phyloP scores from a whole-genome alignment of 192 early-diverging fungal genomes.

The Thamnidium elegans region DNA sequence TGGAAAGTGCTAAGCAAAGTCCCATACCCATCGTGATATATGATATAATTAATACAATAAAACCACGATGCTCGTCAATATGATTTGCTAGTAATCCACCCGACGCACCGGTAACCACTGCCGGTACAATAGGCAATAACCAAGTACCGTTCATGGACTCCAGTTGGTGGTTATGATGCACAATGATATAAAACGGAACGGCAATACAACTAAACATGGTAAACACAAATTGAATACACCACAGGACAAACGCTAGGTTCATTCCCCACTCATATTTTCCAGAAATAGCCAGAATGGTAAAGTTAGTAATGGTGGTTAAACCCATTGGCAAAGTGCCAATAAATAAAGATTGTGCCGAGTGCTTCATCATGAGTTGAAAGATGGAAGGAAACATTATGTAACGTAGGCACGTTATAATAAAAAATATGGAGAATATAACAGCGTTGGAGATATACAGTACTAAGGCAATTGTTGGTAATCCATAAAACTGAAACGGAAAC shows the following conservation, averaged over 20 bases:
- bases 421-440: constrained; percentile 33
- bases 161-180: constrained; percentile 43
- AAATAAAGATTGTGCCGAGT: constrained; percentile 46
- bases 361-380: constrained; percentile 38
- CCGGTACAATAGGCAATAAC: constrained; percentile 50
- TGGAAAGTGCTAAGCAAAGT: constrained; percentile 38
- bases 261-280: constrained; percentile 38
- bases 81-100: constrained; percentile 37
- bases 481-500: constrained; percentile 43
- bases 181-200: constrained; percentile 41
- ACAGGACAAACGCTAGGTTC: constrained; percentile 40
- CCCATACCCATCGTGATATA: constrained; percentile 51
- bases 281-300: constrained; percentile 23
- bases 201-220: constrained; percentile 35
- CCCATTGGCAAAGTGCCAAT: constrained; percentile 55
- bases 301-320: constrained; percentile 41
- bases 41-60: constrained; percentile 36
- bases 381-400: constrained; percentile 42
- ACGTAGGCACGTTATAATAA: constrained; percentile 32
- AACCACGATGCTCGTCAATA: constrained; percentile 21
- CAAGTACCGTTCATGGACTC: constrained; percentile 44
- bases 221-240: constrained; percentile 40
- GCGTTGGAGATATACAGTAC: constrained; percentile 41
- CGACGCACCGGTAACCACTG: constrained; percentile 43
- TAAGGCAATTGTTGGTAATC: constrained; percentile 39